Percentiles rank a stretch among this genome's conserved stretches.
Evolutionary conservation across 2,329 filamentous ascomycete species (phyloP).

Genomic region (Beauveria sp.): DNA sequence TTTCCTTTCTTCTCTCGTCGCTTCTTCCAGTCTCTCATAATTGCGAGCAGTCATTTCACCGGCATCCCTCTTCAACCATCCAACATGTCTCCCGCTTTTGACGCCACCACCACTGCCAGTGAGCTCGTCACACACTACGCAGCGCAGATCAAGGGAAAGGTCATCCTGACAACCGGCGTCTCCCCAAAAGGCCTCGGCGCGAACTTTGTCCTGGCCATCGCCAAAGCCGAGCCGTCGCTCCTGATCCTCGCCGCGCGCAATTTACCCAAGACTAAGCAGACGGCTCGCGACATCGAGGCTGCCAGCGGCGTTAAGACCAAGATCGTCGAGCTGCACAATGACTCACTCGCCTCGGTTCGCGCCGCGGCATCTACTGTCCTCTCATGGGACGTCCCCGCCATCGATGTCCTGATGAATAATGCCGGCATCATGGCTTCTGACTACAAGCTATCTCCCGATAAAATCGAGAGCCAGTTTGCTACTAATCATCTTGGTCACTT

Average conservation of each 20-base stretch:
- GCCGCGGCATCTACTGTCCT: constrained; percentile 29
- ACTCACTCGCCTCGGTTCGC: constrained; percentile 31
- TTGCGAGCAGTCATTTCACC: too few relatives aligned
- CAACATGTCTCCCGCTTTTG: neutral
- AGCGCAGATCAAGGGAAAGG: constrained; percentile 21
- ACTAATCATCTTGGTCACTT: constrained; percentile 33
- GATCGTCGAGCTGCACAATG: constrained; percentile 26
- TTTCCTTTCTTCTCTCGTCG: too few relatives aligned
- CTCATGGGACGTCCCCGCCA: constrained; percentile 23
- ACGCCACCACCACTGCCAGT: neutral
- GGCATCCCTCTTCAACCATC: too few relatives aligned
- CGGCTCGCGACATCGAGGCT: constrained; percentile 23
- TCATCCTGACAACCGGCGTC: constrained; percentile 28
- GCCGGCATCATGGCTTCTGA: constrained; percentile 34
- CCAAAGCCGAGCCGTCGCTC: constrained; percentile 25
- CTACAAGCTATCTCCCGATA: constrained; percentile 25
- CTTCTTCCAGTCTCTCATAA: too few relatives aligned
- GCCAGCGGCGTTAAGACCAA: constrained; percentile 23
- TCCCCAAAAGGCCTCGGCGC: constrained; percentile 26
- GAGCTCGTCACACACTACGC: neutral
- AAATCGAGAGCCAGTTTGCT: constrained; percentile 29
- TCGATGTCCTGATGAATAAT: constrained; percentile 36
- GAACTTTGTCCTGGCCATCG: constrained; percentile 24
- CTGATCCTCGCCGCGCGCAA: constrained; percentile 35
- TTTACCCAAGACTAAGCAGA: constrained; percentile 26